Percentiles rank a stretch among this genome's conserved stretches.
phyloP scores from a whole-genome alignment of 768 basidiomycete genomes.

The Lepiota subincarnata region DNA sequence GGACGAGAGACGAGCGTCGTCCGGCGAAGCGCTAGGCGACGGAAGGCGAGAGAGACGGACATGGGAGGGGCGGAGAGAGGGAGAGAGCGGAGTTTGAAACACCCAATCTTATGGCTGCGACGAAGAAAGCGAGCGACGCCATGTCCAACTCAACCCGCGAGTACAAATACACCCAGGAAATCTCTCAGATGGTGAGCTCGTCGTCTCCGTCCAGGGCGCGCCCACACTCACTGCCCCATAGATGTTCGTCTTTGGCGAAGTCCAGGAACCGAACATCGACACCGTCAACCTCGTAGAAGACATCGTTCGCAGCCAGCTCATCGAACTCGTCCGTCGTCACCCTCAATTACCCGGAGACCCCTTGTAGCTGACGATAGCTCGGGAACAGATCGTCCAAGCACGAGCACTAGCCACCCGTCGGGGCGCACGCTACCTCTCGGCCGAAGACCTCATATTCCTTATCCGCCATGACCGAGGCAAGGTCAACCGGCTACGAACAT shows the following conservation, averaged over 20 bases:
- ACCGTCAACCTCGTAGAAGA: constrained; percentile 96
- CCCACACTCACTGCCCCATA: constrained; percentile 23
- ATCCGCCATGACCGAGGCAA: constrained; percentile 93
- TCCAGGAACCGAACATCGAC: constrained; percentile 82
- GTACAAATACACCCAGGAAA: constrained; percentile 90
- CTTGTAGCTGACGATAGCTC: not conserved
- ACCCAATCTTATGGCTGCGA: constrained; percentile 16
- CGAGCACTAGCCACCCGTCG: constrained; percentile 78
- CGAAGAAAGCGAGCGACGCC: constrained; percentile 14
- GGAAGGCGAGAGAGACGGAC: constrained; percentile 2
- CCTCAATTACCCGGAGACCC: not conserved
- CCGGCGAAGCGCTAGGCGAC: constrained; percentile 1
- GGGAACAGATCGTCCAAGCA: constrained; percentile 78
- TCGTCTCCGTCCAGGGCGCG: not conserved
- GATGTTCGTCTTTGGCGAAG: constrained; percentile 98
- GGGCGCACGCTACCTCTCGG: constrained; percentile 79
- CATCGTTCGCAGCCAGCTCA: constrained; percentile 84
- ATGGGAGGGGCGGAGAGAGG: not conserved
- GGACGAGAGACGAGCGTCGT: not conserved
- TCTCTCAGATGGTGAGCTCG: constrained; percentile 80
- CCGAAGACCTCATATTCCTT: constrained; percentile 95
- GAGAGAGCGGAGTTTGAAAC: constrained; percentile 8
- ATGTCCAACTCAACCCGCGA: constrained; percentile 35
- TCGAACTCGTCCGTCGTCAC: constrained; percentile 66
- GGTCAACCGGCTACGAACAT: constrained; percentile 88